phyloP scores from a whole-genome alignment of 139 green algal species.

The Coelastrella sp. region DNA sequence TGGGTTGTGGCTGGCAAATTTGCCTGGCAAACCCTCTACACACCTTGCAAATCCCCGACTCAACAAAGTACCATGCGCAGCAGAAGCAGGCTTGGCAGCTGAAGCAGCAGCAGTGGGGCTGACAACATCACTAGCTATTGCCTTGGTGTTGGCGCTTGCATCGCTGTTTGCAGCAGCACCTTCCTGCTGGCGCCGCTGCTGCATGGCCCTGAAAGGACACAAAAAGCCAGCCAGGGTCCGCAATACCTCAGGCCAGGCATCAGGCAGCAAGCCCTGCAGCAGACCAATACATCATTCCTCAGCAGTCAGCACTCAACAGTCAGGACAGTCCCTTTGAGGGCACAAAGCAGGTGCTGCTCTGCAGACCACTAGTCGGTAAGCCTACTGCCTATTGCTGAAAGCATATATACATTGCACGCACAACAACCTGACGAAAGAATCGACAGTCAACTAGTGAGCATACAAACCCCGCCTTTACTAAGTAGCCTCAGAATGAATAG shows the following conservation, averaged over 20 bases:
- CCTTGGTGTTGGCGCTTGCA: neutral
- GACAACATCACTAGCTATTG: neutral
- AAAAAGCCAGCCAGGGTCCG: conserved; percentile 56
- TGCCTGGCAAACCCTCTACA: no score
- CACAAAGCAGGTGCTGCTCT: no score
- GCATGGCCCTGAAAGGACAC: conserved; percentile 55
- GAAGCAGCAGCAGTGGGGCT: neutral
- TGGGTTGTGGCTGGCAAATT: neutral
- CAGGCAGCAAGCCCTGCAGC: conserved; percentile 35
- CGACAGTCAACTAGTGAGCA: no score
- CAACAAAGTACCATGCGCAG: neutral
- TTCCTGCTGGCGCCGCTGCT: conserved; percentile 24
- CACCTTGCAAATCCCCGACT: neutral
- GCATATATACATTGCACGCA: no score
- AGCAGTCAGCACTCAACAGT: no score
- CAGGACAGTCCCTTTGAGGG: no score
- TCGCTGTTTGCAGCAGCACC: neutral
- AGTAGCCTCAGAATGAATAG: neutral
- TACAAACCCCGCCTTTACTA: no score
- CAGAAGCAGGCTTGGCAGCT: neutral
- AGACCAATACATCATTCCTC: neutral
- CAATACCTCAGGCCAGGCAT: conserved; percentile 56
- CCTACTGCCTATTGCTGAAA: no score
- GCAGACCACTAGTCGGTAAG: no score
- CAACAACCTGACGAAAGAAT: no score